Evolutionary conservation across 2,329 filamentous ascomycete species (phyloP), one percentile per base, ranked within the genome.

Genomic region (Aureobasidium sp.): DNA sequence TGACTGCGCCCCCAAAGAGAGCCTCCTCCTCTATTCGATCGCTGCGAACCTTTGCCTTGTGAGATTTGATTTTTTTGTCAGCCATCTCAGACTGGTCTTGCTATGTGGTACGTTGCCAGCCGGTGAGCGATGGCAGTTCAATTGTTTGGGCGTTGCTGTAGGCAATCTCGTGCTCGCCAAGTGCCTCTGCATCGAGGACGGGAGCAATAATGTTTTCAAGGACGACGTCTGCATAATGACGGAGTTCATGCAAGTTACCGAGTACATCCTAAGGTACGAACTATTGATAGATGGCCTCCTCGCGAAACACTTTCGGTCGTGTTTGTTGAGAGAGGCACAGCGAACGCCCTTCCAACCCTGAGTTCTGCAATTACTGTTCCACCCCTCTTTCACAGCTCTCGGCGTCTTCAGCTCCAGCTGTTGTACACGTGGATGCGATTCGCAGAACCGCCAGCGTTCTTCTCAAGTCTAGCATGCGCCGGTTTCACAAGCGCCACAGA

Each of bases 401-500:
- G 37, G 42, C 42, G 31, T 44, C 52, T 58, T 42, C 29, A 47
- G 55, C 53, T 42, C 17, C 36, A 41, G 20, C 22, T 42, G 34
- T 15, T 42, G 52, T 25, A 34, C 55, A 37, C 42, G 29, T 47
- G 55, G 27, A 58, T 58, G 29, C 42, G 55, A 37, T 58, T 27
- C 15, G n/a, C 25, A 37, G 29, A 39, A 57, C 41, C 41, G 31
- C 39, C 20, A 47, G 29, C 41, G 36, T 37, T 39, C 39, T 58
- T 39, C 14, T 58, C 42, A 15, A 58, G 25, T 58, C 55, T 58
- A 42, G 57, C 45, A 49, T 42, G 45, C 57, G 57, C 57, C 45
- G 15, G 57, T 60, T 42, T 60, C 57, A 60, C 17, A 36, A 17
- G 57, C 57, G 57, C 57, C 57, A 60, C 57, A 51, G 37, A 31